Percentiles rank a stretch among this genome's conserved stretches.
Evolutionary conservation across 768 basidiomycete species (phyloP).

Genomic region (Leccinum imitatum): DNA sequence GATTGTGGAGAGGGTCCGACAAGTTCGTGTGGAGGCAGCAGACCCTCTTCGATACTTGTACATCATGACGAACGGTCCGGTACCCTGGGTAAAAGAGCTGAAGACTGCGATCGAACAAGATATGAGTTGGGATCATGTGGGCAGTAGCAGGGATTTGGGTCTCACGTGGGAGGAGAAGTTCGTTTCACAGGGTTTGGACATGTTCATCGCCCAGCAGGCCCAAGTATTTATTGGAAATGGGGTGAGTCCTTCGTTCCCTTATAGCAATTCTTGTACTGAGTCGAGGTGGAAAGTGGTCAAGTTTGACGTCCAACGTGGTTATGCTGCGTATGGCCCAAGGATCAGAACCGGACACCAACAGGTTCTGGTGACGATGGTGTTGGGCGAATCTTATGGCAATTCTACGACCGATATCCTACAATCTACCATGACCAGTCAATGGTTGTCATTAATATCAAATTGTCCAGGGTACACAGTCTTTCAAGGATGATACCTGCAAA

Average conservation of each 20-base stretch:
- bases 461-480: neutral
- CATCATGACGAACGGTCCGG: conserved; percentile 47
- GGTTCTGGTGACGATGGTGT: conserved; percentile 36
- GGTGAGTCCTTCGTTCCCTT: conserved; percentile 30
- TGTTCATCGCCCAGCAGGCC: conserved; percentile 48
- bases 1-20: conserved; percentile 42
- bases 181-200: conserved; percentile 48
- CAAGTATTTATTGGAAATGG: conserved; percentile 56
- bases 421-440: neutral
- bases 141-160: conserved; percentile 43
- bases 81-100: conserved; percentile 42
- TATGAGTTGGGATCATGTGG: conserved; percentile 39
- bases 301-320: conserved; percentile 41
- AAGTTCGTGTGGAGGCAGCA: conserved; percentile 29
- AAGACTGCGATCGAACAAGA: conserved; percentile 33
- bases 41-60: conserved; percentile 39
- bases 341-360: conserved; percentile 29
- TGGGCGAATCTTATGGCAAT: neutral
- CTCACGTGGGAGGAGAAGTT: conserved; percentile 43
- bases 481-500: neutral
- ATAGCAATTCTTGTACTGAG: conserved; percentile 2
- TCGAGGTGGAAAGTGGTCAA: conserved; percentile 35
- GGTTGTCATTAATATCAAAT: neutral
- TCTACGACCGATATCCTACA: neutral
- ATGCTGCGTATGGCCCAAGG: conserved; percentile 37